Evolutionary conservation across 345 rosid species (phyloP).

Genomic region (Bruguiera sexangula): DNA sequence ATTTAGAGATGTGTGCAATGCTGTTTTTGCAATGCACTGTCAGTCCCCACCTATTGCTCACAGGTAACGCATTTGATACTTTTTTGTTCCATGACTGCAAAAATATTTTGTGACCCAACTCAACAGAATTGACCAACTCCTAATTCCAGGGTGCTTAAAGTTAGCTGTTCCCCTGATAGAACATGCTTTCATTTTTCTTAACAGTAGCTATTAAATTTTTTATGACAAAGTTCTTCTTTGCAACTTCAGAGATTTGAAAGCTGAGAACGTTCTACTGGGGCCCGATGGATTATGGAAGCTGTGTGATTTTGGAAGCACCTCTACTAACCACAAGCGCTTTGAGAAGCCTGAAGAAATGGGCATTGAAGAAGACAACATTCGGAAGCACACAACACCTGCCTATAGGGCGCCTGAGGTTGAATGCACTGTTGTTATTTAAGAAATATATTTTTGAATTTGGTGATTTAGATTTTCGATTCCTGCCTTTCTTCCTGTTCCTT

Average conservation of each 20-base stretch:
- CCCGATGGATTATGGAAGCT: conserved; percentile 80
- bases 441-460: conserved; percentile 21
- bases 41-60: conserved; percentile 91
- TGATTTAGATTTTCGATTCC: conserved; percentile 27
- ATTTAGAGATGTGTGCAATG: conserved; percentile 89
- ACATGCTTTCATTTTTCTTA: not conserved
- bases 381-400: conserved; percentile 93
- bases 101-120: not conserved
- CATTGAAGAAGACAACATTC: conserved; percentile 92
- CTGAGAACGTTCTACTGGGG: conserved; percentile 82
- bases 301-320: conserved; percentile 94
- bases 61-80: conserved; percentile 43
- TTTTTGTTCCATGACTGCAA: not conserved
- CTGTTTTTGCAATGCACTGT: conserved; percentile 93
- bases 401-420: conserved; percentile 98
- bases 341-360: conserved; percentile 99
- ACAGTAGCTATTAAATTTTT: not conserved
- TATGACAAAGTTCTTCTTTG: not conserved
- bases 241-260: conserved; percentile 82
- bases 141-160: too few relatives aligned
- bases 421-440: conserved; percentile 19
- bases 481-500: conserved; percentile 29
- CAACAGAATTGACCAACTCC: too few relatives aligned
- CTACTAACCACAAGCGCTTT: conserved; percentile 88
- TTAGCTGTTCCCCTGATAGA: not conserved